These are phyloP conservation scores for Cichorium intybus DNA, from an alignment of 140 eudicot genomes.

Conservation along the genomic window DNA sequence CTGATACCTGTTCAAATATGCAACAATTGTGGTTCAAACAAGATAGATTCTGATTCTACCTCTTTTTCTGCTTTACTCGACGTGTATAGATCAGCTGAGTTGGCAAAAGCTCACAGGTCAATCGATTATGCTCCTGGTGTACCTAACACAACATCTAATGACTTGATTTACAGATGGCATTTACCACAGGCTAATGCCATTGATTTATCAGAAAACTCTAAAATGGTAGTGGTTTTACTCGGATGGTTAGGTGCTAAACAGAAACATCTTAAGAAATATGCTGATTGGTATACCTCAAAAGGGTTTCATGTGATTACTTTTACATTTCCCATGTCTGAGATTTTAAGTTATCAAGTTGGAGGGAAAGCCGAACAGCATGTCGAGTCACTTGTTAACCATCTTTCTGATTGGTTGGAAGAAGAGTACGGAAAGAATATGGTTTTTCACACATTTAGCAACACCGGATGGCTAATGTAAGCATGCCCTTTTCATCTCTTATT, in stretches of 20 bases:
- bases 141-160: conserved; percentile 31
- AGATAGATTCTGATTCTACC: conserved; percentile 28
- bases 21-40: conserved; percentile 24
- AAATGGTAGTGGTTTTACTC: conserved; percentile 74
- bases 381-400: conserved; percentile 72
- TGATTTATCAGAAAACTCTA: conserved; percentile 56
- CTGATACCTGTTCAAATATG: conserved; percentile 44
- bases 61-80: conserved; percentile 44
- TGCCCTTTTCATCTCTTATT: background rate
- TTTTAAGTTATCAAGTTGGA: conserved; percentile 79
- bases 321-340: conserved; percentile 83
- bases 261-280: conserved; percentile 88
- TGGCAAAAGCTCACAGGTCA: conserved; percentile 60
- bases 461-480: conserved; percentile 94
- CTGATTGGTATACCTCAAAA: conserved; percentile 89
- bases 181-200: conserved; percentile 57
- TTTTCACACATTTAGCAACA: conserved; percentile 97
- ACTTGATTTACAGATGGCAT: conserved; percentile 83
- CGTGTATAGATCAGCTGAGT: conserved; percentile 59
- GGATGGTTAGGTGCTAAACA: conserved; percentile 99
- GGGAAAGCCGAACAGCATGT: conserved; percentile 87
- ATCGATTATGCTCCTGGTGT: conserved; percentile 22
- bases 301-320: conserved; percentile 94
- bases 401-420: conserved; percentile 85
- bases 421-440: conserved; percentile 75